Percentiles rank a stretch among this genome's conserved stretches.
phyloP scores from a whole-genome alignment of 1,284 basidiomycete genomes.

The Earliella scabrosa region DNA sequence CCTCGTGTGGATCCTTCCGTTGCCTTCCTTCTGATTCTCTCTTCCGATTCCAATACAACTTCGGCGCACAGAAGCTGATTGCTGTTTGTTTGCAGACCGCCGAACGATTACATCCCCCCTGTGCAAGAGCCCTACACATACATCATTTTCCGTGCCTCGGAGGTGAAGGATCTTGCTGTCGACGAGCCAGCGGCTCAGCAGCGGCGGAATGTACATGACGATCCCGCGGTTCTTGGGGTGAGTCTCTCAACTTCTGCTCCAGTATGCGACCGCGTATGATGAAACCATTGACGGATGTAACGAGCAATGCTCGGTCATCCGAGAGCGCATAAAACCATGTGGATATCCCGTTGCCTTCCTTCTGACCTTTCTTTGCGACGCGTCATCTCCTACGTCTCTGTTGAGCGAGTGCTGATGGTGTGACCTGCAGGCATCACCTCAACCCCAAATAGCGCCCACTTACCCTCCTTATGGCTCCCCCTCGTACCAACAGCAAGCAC shows the following conservation, averaged over 20 bases:
- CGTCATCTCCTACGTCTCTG: neutral
- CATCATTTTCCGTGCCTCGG: constrained; percentile 83
- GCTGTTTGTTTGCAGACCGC: constrained; percentile 49
- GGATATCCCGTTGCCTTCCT: constrained; percentile 67
- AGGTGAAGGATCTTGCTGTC: constrained; percentile 80
- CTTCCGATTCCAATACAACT: constrained; percentile 8
- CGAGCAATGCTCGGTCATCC: constrained; percentile 43
- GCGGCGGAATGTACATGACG: constrained; percentile 70
- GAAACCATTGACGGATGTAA: constrained; percentile 58
- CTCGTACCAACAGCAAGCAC: constrained; percentile 28
- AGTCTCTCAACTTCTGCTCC: too few species aligned
- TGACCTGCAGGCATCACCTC: constrained; percentile 34
- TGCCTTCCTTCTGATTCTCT: constrained; percentile 71
- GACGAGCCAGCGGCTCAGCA: constrained; percentile 60
- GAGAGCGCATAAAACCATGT: constrained; percentile 59
- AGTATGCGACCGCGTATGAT: constrained; percentile 35
- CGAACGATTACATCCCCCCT: constrained; percentile 75
- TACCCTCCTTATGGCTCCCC: constrained; percentile 30
- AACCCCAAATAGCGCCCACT: constrained; percentile 29
- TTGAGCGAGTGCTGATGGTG: constrained; percentile 1
- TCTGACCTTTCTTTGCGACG: constrained; percentile 40
- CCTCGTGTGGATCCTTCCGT: constrained; percentile 71
- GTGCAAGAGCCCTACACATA: constrained; percentile 79
- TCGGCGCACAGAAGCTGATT: constrained; percentile 23
- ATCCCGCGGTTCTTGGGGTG: constrained; percentile 78